Evolutionary conservation across 495 filamentous ascomycete species (phyloP).

Genomic region (Xylaria longipes): DNA sequence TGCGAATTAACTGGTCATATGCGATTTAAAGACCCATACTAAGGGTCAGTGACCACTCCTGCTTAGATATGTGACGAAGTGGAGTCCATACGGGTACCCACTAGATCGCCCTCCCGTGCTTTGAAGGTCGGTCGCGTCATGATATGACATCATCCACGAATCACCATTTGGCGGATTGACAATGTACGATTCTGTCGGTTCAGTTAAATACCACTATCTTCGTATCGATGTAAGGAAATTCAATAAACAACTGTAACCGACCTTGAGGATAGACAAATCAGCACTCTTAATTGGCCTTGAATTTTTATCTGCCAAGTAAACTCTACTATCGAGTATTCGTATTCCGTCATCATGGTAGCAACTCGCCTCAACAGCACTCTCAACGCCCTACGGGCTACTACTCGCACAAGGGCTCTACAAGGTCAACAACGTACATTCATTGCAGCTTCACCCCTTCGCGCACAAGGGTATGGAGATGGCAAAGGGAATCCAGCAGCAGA

Average conservation of each 20-base stretch:
- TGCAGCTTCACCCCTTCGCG: slow-evolving; percentile 23
- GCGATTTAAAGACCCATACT: too few relatives aligned
- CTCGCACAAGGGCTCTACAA: slow-evolving; percentile 31
- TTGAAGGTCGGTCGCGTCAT: slow-evolving; percentile 17
- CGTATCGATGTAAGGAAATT: neutral
- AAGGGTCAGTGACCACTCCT: too few relatives aligned
- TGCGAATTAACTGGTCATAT: too few relatives aligned
- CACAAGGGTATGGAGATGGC: slow-evolving; percentile 45
- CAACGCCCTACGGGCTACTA: slow-evolving; percentile 30
- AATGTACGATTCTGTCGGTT: neutral
- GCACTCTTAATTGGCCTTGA: neutral
- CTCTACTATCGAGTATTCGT: neutral
- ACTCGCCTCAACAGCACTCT: slow-evolving; percentile 33
- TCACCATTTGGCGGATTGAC: slow-evolving; percentile 2
- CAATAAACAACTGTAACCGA: neutral
- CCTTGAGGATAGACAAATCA: neutral
- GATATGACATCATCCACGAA: slow-evolving; percentile 32
- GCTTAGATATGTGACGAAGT: too few relatives aligned
- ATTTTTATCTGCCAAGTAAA: neutral
- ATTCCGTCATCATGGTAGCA: slow-evolving; percentile 32
- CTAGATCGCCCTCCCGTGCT: neutral
- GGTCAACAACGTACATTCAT: slow-evolving; percentile 29
- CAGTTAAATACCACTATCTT: neutral
- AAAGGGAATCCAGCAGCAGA: slow-evolving; percentile 41
- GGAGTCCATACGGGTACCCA: too few relatives aligned